Conservation (phyloP, 257 asterid species). For the Perilla frutescens region DNA sequence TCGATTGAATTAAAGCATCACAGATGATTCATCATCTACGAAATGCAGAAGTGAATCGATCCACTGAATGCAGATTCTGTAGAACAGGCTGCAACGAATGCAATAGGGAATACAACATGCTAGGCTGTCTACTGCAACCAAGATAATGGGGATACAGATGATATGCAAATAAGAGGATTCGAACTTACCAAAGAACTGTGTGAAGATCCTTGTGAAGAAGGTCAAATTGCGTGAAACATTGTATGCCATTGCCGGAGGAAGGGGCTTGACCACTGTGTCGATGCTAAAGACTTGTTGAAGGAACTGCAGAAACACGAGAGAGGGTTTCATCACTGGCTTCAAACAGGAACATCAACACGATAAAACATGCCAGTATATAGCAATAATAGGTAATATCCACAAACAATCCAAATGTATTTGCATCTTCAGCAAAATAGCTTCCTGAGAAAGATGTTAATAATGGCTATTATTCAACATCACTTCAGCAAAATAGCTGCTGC, state of each 20-base stretch:
- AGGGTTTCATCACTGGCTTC: conserved; percentile 20
- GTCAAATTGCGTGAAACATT: conserved; percentile 81
- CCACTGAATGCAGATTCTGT: background rate
- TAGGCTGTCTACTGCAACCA: background rate
- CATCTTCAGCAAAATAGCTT: background rate
- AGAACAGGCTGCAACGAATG: background rate
- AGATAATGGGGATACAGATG: background rate
- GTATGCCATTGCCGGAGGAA: conserved; percentile 87
- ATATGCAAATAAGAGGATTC: background rate
- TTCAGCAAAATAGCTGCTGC: background rate
- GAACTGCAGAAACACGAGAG: conserved; percentile 63
- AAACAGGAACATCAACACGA: background rate
- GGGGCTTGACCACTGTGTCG: conserved; percentile 90
- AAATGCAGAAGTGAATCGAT: background rate
- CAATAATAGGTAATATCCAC: background rate
- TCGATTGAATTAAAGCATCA: background rate
- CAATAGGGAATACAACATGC: background rate
- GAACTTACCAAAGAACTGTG: conserved; percentile 84
- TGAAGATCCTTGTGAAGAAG: conserved; percentile 94
- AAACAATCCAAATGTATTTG: background rate
- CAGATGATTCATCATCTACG: background rate
- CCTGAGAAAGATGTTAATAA: conserved; percentile 6
- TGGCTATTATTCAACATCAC: background rate
- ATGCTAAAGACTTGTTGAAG: conserved; percentile 86
- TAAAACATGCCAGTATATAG: background rate